Conservation (phyloP, 2,329 filamentous ascomycete species). For the Chaetomium sp. region DNA sequence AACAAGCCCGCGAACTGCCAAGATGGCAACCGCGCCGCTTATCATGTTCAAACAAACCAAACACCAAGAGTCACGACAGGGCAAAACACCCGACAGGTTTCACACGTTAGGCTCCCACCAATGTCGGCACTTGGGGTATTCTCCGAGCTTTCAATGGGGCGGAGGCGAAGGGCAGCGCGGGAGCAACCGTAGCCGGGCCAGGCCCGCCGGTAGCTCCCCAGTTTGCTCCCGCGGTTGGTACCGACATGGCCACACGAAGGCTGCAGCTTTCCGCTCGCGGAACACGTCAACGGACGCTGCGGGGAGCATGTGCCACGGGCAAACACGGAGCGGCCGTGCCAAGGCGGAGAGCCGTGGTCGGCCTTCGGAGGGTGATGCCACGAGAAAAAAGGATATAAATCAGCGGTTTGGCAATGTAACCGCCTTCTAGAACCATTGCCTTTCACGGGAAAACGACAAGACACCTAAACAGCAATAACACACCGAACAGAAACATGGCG, state of each 20-base stretch:
- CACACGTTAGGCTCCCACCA: neutral
- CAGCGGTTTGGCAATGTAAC: neutral
- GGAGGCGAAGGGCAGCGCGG: neutral
- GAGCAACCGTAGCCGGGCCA: neutral
- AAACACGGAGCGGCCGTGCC: conserved; percentile 11
- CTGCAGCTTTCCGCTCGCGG: conserved; percentile 23
- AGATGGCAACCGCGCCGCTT: neutral
- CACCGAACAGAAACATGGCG: neutral
- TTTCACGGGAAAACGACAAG: no score
- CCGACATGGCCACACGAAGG: conserved; percentile 15
- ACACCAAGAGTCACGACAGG: conserved; percentile 12
- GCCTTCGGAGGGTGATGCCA: neutral
- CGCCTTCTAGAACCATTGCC: neutral
- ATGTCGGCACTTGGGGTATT: neutral
- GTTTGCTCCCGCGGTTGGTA: conserved; percentile 6
- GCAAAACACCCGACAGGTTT: conserved; percentile 10
- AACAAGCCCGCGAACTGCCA: neutral
- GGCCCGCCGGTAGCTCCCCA: neutral
- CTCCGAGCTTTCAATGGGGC: neutral
- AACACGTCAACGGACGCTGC: conserved; percentile 19
- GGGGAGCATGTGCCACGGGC: conserved; percentile 2
- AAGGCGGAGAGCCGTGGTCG: neutral
- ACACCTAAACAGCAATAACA: neutral
- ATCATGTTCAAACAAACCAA: neutral
- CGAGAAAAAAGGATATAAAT: conserved; percentile 9